phyloP scores from a whole-genome alignment of 2,329 filamentous ascomycete genomes.

The Botryotinia convoluta region DNA sequence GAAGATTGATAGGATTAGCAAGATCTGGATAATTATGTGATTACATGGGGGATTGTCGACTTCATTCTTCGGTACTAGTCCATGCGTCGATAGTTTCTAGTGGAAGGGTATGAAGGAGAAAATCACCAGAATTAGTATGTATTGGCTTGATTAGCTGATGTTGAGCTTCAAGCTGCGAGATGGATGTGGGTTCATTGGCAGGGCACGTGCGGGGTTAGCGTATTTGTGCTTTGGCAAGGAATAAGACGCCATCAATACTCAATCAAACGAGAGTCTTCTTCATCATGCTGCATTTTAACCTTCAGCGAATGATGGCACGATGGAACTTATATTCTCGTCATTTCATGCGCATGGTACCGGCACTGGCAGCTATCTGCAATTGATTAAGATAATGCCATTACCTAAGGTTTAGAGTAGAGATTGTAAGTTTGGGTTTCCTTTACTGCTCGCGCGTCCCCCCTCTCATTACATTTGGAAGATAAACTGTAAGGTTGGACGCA shows the following conservation, averaged over 20 bases:
- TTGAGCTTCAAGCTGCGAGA: background rate
- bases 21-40: constrained; percentile 7
- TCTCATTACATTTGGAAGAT: background rate
- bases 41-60: constrained; percentile 16
- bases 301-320: constrained; percentile 5
- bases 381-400: background rate
- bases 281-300: background rate
- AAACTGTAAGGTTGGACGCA: background rate
- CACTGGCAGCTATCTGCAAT: background rate
- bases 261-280: constrained; percentile 21
- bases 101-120: background rate
- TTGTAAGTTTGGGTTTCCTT: background rate
- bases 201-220: constrained; percentile 4
- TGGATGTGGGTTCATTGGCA: background rate
- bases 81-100: background rate
- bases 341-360: constrained; percentile 1
- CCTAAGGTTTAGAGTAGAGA: background rate
- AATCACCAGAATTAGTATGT: background rate
- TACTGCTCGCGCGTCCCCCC: background rate
- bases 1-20: background rate
- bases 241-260: constrained; percentile 27
- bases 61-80: background rate
- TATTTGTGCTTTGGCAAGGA: constrained; percentile 18
- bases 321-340: constrained; percentile 1
- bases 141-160: background rate